A percentile compares a stretch with the other conserved stretches of the same genome.
Evolutionary conservation across 495 filamentous ascomycete genomes (phyloP).

Genomic region (Aspergillus biplanus): DNA sequence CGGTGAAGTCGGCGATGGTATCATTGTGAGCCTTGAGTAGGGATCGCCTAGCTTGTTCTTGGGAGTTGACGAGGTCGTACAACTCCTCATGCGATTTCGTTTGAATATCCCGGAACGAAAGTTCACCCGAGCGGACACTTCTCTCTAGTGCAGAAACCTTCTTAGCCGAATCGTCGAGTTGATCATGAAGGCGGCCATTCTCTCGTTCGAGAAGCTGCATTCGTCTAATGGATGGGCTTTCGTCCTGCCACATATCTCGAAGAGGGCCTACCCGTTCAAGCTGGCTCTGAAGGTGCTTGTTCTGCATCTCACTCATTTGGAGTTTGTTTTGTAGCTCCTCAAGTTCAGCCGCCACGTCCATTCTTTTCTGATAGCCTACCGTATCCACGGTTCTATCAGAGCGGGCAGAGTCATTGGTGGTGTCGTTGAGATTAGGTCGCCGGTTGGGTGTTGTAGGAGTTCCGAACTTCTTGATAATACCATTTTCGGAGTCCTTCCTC

Average conservation of each 20-base stretch:
- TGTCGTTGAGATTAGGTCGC: conserved; percentile 64
- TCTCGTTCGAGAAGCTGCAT: conserved; percentile 92
- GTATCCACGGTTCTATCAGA: conserved; percentile 92
- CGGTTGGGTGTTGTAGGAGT: conserved; percentile 76
- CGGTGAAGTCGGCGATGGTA: conserved; percentile 78
- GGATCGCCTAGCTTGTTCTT: conserved; percentile 84
- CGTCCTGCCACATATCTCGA: conserved; percentile 68
- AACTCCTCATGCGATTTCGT: conserved; percentile 94
- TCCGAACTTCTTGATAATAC: conserved; percentile 64
- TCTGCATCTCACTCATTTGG: conserved; percentile 94
- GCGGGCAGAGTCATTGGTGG: conserved; percentile 75
- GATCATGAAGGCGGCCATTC: conserved; percentile 89
- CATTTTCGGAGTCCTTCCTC: conserved; percentile 70
- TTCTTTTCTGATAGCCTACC: conserved; percentile 81
- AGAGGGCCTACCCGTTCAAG: conserved; percentile 65
- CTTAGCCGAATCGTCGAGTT: conserved; percentile 92
- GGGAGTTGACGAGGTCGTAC: conserved; percentile 89
- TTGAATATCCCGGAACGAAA: conserved; percentile 89
- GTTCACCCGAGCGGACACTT: conserved; percentile 82
- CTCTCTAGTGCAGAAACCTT: conserved; percentile 91
- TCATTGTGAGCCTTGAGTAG: conserved; percentile 84
- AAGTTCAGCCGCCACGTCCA: conserved; percentile 89
- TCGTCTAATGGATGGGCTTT: conserved; percentile 81
- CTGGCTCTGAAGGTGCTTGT: conserved; percentile 90
- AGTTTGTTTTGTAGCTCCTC: conserved; percentile 95